A percentile compares a stretch with the other conserved stretches of the same genome.
Evolutionary conservation across 345 rosid genomes (phyloP).

Genomic region (Dipteronia dyeriana): DNA sequence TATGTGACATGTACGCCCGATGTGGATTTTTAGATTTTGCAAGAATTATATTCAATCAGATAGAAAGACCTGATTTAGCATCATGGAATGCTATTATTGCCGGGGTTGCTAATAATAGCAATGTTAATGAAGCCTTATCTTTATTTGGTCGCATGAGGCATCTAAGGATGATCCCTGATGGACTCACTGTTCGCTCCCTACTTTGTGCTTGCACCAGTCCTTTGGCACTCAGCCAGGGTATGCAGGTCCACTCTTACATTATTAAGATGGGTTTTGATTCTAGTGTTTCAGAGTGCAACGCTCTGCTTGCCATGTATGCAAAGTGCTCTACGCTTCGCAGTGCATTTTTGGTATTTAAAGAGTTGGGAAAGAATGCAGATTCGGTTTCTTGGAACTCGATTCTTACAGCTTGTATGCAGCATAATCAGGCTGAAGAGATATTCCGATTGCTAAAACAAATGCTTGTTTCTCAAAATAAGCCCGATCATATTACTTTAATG

Average conservation of each 20-base stretch:
- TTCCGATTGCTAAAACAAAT: slow-evolving; percentile 56
- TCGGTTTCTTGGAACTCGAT: slow-evolving; percentile 73
- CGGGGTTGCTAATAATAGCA: slow-evolving; percentile 48
- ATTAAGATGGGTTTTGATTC: slow-evolving; percentile 44
- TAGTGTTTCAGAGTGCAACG: slow-evolving; percentile 48
- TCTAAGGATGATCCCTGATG: slow-evolving; percentile 41
- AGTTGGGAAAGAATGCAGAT: slow-evolving; percentile 47
- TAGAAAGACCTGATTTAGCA: slow-evolving; percentile 55
- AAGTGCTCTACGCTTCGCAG: slow-evolving; percentile 42
- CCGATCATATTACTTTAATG: slow-evolving; percentile 55
- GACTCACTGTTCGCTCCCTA: slow-evolving; percentile 46
- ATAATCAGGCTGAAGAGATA: slow-evolving; percentile 49
- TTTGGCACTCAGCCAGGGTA: slow-evolving; percentile 41
- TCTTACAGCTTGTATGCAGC: slow-evolving; percentile 64
- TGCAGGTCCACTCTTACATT: slow-evolving; percentile 53
- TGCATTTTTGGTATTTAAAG: slow-evolving; percentile 55
- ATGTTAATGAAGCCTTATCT: slow-evolving; percentile 37
- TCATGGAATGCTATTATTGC: slow-evolving; percentile 64
- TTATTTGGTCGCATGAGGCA: slow-evolving; percentile 42
- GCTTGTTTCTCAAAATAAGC: slow-evolving; percentile 47
- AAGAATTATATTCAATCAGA: slow-evolving; percentile 39
- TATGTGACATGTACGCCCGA: slow-evolving; percentile 66
- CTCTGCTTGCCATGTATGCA: slow-evolving; percentile 60
- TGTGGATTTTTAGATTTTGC: slow-evolving; percentile 47
- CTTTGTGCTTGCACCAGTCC: slow-evolving; percentile 45